A percentile compares a stretch with the other conserved stretches of the same genome.
These are phyloP conservation scores for Saccharata proteae DNA, from an alignment of 2,329 filamentous ascomycete genomes.

Conservation along the genomic window DNA sequence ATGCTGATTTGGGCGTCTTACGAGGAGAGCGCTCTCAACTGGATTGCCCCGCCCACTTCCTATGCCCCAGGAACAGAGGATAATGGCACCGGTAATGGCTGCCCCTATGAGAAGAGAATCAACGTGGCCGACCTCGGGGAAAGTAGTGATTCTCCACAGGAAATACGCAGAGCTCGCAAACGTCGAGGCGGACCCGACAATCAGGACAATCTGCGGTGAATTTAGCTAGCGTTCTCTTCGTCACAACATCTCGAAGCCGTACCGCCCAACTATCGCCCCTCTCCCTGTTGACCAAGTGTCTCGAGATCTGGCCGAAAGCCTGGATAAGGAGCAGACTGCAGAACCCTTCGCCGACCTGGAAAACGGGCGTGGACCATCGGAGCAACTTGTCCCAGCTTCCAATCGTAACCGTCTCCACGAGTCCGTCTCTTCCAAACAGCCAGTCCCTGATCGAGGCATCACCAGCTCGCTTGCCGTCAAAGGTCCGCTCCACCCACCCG, in stretches of 20 bases:
- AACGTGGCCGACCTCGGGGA: slow-evolving; percentile 83
- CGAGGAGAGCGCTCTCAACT: slow-evolving; percentile 80
- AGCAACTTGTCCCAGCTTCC: slow-evolving; percentile 82
- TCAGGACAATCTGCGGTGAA: slow-evolving; percentile 63
- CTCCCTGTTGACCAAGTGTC: slow-evolving; percentile 87
- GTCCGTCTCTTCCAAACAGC: slow-evolving; percentile 75
- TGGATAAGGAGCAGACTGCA: slow-evolving; percentile 94
- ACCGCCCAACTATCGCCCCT: slow-evolving; percentile 96
- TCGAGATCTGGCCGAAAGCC: slow-evolving; percentile 82
- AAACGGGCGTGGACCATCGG: slow-evolving; percentile 83
- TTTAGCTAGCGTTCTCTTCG: slow-evolving; percentile 20
- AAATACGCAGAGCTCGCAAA: slow-evolving; percentile 94
- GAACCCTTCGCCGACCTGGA: slow-evolving; percentile 91
- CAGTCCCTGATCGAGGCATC: slow-evolving; percentile 64
- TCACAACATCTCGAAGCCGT: slow-evolving; percentile 31
- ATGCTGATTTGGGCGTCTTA: slow-evolving; percentile 19
- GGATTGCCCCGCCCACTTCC: slow-evolving; percentile 88
- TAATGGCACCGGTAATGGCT: slow-evolving; percentile 82
- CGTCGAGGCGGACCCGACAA: slow-evolving; percentile 78
- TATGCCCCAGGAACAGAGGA: slow-evolving; percentile 88
- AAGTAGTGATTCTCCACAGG: slow-evolving; percentile 86
- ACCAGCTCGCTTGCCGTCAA: slow-evolving; percentile 51
- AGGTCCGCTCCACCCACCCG: slow-evolving; percentile 73
- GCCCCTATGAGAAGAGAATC: slow-evolving; percentile 89
- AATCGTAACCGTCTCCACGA: slow-evolving; percentile 68